Base-by-base conservation (phyloP, 164 flowering plant genomes). In the Taxillus chinensis region DNA sequence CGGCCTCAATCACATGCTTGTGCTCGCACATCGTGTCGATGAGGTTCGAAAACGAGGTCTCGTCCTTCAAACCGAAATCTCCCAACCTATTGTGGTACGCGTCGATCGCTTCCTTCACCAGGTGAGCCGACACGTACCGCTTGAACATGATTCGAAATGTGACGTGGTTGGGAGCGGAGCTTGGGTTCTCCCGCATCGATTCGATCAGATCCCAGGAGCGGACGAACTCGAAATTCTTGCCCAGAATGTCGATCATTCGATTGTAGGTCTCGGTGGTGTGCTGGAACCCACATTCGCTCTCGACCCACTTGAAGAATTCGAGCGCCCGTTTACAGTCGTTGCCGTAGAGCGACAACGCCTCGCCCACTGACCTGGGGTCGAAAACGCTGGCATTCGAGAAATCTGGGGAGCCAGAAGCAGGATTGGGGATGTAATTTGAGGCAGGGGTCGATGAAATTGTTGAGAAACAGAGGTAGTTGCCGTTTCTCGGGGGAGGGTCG, bases 241-340 rank as follows among this genome's bases (percentile, higher is more conserved):
- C 98, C 51, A 87, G 63, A 15, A 90, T 71, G 65, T 88, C 95
- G 5, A 93, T 79, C 76, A 87, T 75, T 13, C 69, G 69, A 62
- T 93, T 93, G 75, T 70, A 85, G 2, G 92, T 84, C 5, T 78
- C 77, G 14, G 80, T 70, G 42, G 73, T 82, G 81, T 90, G 98
- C 6, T 59, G 48, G 69, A 83, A 85, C 7, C 63, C 64, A 64
- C 58, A 58, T 7, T 77, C 67, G 3, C 67, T 55, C 46, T 85
- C 82, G 14, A 76, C 83, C 98, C 98, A 93, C 48, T 80, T 77
- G 83, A 90, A 90, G 81, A 90, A 93, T 17, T 90, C 96, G 17
- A 82, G 57, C 0, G 95, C 95, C 0, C 79, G 71, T 57, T 75
- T 80, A 86, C 91, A 88, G 68, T 93, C 97, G 62, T 81, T 90